Conservation (phyloP, 768 basidiomycete species). For the Trametopsis cervina region DNA sequence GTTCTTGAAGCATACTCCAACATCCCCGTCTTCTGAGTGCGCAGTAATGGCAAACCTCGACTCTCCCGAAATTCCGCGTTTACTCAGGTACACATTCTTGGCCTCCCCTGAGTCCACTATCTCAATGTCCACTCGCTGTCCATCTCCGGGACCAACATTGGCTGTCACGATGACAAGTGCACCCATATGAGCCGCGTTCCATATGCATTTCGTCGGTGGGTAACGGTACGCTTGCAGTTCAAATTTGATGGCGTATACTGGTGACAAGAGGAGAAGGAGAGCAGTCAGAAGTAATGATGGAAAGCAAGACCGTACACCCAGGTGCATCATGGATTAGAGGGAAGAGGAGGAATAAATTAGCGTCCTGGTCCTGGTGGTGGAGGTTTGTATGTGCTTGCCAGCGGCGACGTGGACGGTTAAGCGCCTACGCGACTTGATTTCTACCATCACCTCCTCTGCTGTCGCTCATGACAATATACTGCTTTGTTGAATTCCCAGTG, state of each 20-base stretch:
- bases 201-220: slow-evolving; percentile 83
- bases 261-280: slow-evolving; percentile 25
- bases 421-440: slow-evolving; percentile 1
- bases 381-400: slow-evolving; percentile 1
- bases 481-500: too few relatives aligned
- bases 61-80: slow-evolving; percentile 83
- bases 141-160: slow-evolving; percentile 69
- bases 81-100: slow-evolving; percentile 86
- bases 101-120: slow-evolving; percentile 84
- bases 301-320: neutral
- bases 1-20: slow-evolving; percentile 94
- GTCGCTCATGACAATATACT: too few relatives aligned
- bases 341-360: slow-evolving; percentile 6
- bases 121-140: slow-evolving; percentile 89
- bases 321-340: slow-evolving; percentile 5
- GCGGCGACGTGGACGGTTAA: neutral
- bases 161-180: slow-evolving; percentile 95
- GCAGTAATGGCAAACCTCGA: slow-evolving; percentile 91
- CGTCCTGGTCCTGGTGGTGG: neutral
- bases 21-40: slow-evolving; percentile 79
- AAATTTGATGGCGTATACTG: slow-evolving; percentile 74
- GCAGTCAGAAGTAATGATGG: slow-evolving; percentile 5
- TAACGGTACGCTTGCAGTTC: slow-evolving; percentile 61
- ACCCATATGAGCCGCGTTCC: slow-evolving; percentile 86
- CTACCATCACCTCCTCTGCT: slow-evolving; percentile 3